Evolutionary conservation across 2,329 filamentous ascomycete genomes (phyloP).

Genomic region (Aureobasidium leucospermi): DNA sequence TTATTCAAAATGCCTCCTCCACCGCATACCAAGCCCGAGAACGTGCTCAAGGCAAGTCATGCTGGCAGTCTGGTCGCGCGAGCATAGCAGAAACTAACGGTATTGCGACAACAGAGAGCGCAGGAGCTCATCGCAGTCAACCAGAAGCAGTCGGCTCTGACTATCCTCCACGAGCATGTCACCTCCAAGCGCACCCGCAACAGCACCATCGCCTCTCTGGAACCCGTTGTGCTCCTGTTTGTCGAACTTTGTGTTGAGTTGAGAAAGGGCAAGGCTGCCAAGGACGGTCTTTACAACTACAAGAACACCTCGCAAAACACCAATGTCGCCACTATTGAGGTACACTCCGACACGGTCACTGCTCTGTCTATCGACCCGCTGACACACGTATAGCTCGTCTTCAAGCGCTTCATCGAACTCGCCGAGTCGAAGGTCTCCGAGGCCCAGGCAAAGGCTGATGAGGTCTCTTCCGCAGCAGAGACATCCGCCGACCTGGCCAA

Average conservation of each 20-base stretch:
- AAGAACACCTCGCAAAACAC: slow-evolving; percentile 99
- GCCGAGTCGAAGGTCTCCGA: slow-evolving; percentile 94
- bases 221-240: slow-evolving; percentile 97
- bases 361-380: neutral
- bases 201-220: slow-evolving; percentile 89
- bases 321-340: slow-evolving; percentile 96
- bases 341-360: slow-evolving; percentile 31
- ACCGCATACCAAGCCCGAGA: slow-evolving; percentile 96
- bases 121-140: slow-evolving; percentile 98
- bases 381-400: slow-evolving; percentile 56
- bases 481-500: slow-evolving; percentile 63
- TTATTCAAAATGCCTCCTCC: slow-evolving; percentile 74
- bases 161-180: slow-evolving; percentile 97
- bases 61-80: neutral
- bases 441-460: slow-evolving; percentile 91
- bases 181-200: slow-evolving; percentile 96
- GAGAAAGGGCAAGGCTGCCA: slow-evolving; percentile 95
- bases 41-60: slow-evolving; percentile 73
- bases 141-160: slow-evolving; percentile 85
- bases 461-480: slow-evolving; percentile 83
- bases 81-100: slow-evolving; percentile 15
- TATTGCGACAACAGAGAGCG: slow-evolving; percentile 54
- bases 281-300: slow-evolving; percentile 98
- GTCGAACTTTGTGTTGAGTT: slow-evolving; percentile 95
- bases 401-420: slow-evolving; percentile 97